Evolutionary conservation across 176 grass and related monocot species (phyloP), one percentile per base, ranked within the genome.

Genomic region (Zoysia japonica): DNA sequence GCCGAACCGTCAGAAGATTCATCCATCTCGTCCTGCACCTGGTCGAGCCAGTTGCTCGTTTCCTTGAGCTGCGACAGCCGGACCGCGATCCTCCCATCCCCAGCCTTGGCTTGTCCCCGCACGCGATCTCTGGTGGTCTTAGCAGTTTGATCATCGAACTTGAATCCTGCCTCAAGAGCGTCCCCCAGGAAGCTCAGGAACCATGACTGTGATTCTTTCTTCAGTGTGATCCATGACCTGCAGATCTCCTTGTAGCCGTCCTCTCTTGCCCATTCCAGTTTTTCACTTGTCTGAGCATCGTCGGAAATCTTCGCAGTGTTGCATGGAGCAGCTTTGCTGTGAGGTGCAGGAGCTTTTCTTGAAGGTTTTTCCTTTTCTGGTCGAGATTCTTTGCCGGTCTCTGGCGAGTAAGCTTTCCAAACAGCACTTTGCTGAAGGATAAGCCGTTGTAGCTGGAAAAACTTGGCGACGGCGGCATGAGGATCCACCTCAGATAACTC

Each of bases 211-310:
- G 92, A 86, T 81, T 99, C 90, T 38, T 81, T 82, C 8, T 76
- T 86, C 38, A 99, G 88, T 38, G 61, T 87, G 20, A 72, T 49
- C 90, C 90, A 93, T 41, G 92, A 85, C 71, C 88, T 88, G 86
- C 88, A 67, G n/a, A 99, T 99, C 64, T 99, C 96, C 86, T 91
- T 96, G 72, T 93, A 69, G 42, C 93, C 93, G 72, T 99, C 96
- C 51, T 89, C 92, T 68, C 96, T 90, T 11, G 84, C 88, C 92
- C 96, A 99, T 68, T 93, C 88, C 0, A 84, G 17, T 75, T 85
- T 99, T 74, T 93, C 92, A 16, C 86, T 83, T 42, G 83, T 54
- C 11, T 70, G 86, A 36, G 79, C 76, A 72, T 89, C 92, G 0
- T 93, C 88, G 0, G 71, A 46, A 44, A 83, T 65, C 60, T 93